A percentile compares a stretch with the other conserved stretches of the same genome.
These are phyloP conservation scores for Apophysomyces variabilis DNA, from an alignment of 371 early-diverging fungal genomes.

Conservation along the genomic window DNA sequence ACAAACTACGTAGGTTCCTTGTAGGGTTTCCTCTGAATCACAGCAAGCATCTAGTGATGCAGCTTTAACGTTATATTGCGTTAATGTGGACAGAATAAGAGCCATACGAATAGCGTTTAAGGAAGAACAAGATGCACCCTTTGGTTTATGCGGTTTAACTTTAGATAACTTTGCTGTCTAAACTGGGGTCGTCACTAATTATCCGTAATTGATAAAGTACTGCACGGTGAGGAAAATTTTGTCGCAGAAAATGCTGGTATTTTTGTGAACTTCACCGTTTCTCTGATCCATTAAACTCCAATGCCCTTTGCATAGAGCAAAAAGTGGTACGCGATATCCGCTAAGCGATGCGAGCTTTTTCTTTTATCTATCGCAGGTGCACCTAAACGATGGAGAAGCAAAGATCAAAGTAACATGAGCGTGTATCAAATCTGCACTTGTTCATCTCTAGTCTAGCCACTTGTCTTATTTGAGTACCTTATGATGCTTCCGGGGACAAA, in stretches of 20 bases:
- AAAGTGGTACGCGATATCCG: no score
- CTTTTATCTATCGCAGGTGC: neutral
- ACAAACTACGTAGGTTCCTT: slow-evolving; percentile 18
- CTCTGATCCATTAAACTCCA: no score
- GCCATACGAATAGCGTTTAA: slow-evolving; percentile 32
- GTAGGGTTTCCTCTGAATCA: slow-evolving; percentile 14
- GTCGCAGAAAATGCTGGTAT: no score
- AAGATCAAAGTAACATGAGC: neutral
- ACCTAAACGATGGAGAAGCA: neutral
- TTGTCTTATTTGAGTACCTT: no score
- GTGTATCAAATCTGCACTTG: no score
- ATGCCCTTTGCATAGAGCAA: no score
- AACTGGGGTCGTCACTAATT: neutral
- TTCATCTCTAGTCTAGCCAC: no score
- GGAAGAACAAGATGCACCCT: slow-evolving; percentile 23
- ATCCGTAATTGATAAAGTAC: neutral
- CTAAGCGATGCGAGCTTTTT: neutral
- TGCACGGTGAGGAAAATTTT: no score
- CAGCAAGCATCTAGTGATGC: slow-evolving; percentile 7
- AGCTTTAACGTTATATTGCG: slow-evolving; percentile 29
- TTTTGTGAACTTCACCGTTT: no score
- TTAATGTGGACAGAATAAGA: slow-evolving; percentile 20
- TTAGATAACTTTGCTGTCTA: slow-evolving; percentile 44
- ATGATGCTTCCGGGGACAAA: neutral
- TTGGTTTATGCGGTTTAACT: slow-evolving; percentile 46